Evolutionary conservation across 495 filamentous ascomycete genomes (phyloP), one percentile per base, ranked within the genome.

Genomic region (Penicillium pancosmium): DNA sequence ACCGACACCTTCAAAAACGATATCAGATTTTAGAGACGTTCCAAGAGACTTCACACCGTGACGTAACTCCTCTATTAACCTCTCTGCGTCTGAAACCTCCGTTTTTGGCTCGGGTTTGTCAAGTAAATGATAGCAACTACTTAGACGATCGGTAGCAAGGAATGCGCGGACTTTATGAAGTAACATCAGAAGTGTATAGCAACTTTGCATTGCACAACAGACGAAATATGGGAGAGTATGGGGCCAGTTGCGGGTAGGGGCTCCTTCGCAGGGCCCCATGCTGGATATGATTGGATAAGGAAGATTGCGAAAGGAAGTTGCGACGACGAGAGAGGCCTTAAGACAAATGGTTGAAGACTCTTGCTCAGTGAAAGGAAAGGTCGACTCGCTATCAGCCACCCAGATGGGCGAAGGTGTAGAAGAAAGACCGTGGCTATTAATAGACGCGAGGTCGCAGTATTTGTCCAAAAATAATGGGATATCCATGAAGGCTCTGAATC

Each of bases 181-280:
- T 12, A 69, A 49, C 80, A 84, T 84, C 7, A 82, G 69, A 49
- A 84, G 68, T 8, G 76, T 72, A 59, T 84, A 84, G 43, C 73
- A 77, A 38, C 72, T 71, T 55, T 84, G 81, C 80, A 84, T 82
- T 7, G 78, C 79, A 52, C 77, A 80, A 43, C 78, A 82, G n/a
- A 77, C 77, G 55, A 82, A 81, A 10, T 73, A 70, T 5, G 81
- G 80, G 63, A 82, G 78, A 7, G 74, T 79, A 25, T 74, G 72
- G 7, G 79, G 78, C 25, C 67, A 63, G 43, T 55, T 70, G 16
- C 56, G 52, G 2, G 54, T 33, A 46, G 47, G 35, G 36, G 38
- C 47, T 25, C 40, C 25, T 7, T 55, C 46, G 31, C 44, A 55
- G 2, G 34, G 38, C n/a, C 40, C 57, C n/a, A 49, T n/a, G 2